A percentile compares a stretch with the other conserved stretches of the same genome.
Conservation (phyloP, 192 early-diverging fungal species). For the Rhizophlyctis rosea region DNA sequence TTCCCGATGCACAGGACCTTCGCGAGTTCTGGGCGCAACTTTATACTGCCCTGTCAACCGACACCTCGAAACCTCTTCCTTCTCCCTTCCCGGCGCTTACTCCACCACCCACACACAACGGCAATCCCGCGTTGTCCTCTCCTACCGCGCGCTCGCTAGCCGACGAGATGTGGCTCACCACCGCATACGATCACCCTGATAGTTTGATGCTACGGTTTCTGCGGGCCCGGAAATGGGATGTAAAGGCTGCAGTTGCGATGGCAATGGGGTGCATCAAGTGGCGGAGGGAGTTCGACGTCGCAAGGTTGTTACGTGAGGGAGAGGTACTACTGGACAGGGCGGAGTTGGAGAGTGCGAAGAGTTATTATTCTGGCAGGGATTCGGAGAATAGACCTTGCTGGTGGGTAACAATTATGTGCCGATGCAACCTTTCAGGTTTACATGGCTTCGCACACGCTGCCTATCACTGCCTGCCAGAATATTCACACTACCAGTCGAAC, state of each 20-base stretch:
- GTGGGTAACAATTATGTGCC: slow-evolving; percentile 21
- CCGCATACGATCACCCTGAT: slow-evolving; percentile 26
- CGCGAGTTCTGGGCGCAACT: background rate
- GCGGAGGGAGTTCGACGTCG: slow-evolving; percentile 62
- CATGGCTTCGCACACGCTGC: too few relatives aligned
- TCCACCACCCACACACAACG: background rate
- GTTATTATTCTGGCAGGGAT: slow-evolving; percentile 51
- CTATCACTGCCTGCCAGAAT: too few relatives aligned
- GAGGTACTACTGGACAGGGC: slow-evolving; percentile 51
- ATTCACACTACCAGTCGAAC: too few relatives aligned
- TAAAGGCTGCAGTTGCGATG: slow-evolving; percentile 72
- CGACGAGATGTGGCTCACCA: background rate
- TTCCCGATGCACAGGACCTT: too few relatives aligned
- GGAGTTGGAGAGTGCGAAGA: slow-evolving; percentile 51
- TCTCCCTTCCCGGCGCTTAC: background rate
- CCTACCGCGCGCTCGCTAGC: background rate
- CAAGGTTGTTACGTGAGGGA: slow-evolving; percentile 49
- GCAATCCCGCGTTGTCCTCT: background rate
- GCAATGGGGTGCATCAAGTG: slow-evolving; percentile 67
- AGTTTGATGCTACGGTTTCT: slow-evolving; percentile 74
- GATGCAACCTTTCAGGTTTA: slow-evolving; percentile 12
- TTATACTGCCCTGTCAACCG: background rate
- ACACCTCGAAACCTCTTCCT: background rate
- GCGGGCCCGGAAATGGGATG: slow-evolving; percentile 87
- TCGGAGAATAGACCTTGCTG: slow-evolving; percentile 53